A percentile compares a stretch with the other conserved stretches of the same genome.
Evolutionary conservation across 164 flowering plant species (phyloP).

Genomic region (Euptelea pleiosperma): DNA sequence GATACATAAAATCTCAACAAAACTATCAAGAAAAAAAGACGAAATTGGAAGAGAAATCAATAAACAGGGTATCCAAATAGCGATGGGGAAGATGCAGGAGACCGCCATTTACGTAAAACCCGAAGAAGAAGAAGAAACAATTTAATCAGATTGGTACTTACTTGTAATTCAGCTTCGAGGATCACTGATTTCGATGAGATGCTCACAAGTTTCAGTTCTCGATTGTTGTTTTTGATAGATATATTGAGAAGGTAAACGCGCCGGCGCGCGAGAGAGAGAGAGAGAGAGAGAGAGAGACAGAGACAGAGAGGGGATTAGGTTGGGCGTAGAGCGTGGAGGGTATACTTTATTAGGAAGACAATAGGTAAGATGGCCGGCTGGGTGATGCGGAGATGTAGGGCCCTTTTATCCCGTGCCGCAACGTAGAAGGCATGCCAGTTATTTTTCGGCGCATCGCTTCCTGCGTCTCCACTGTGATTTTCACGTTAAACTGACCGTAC

Average conservation of each 20-base stretch:
- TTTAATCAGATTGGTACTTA: background rate
- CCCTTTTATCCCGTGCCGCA: background rate
- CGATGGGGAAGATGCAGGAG: too few species aligned
- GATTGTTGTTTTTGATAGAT: background rate
- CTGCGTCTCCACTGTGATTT: background rate
- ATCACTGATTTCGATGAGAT: too few species aligned
- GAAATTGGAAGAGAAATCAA: too few species aligned
- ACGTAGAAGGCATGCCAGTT: background rate
- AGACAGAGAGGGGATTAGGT: background rate
- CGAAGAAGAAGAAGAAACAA: background rate
- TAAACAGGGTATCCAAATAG: too few species aligned
- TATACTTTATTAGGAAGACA: background rate
- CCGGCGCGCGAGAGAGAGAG: conserved; percentile 4
- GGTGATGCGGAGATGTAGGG: conserved; percentile 7
- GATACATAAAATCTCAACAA: background rate
- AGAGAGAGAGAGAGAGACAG: conserved; percentile 9
- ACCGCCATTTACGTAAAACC: background rate
- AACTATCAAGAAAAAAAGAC: background rate
- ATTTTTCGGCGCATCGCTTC: background rate
- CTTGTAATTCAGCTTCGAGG: background rate
- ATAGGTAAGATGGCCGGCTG: conserved; percentile 10
- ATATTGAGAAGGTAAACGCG: too few species aligned
- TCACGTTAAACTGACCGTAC: too few species aligned
- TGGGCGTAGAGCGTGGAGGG: background rate
- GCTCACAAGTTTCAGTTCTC: background rate